A percentile compares a stretch with the other conserved stretches of the same genome.
These are phyloP conservation scores for Arbutus unedo DNA, from an alignment of 148 eudicot species.

Conservation along the genomic window DNA sequence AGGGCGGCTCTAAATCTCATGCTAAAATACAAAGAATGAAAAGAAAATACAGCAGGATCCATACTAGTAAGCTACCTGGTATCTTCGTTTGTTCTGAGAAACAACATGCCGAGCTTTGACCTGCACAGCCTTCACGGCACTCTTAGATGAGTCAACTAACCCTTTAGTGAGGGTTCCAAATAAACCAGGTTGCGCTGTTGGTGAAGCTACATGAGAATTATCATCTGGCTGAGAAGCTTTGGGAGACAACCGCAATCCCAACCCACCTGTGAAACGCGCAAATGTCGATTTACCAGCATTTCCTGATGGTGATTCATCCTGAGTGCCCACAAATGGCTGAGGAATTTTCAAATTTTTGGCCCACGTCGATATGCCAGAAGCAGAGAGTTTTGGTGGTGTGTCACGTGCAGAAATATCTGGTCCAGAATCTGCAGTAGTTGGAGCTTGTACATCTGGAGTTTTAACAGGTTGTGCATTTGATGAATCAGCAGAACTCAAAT, in stretches of 20 bases:
- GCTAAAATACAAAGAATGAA: not conserved
- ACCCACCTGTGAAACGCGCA: conserved; percentile 75
- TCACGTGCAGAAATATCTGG: conserved; percentile 34
- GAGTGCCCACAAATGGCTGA: conserved; percentile 46
- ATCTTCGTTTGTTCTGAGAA: conserved; percentile 97
- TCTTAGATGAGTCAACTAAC: conserved; percentile 84
- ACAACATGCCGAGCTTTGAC: conserved; percentile 98
- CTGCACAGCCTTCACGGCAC: conserved; percentile 88
- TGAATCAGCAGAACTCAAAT: conserved; percentile 45
- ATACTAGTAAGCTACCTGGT: conserved; percentile 50
- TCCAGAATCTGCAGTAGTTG: conserved; percentile 33
- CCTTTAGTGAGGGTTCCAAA: conserved; percentile 84
- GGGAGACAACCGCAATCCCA: conserved; percentile 72
- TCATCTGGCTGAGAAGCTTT: conserved; percentile 59
- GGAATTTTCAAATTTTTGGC: conserved; percentile 75
- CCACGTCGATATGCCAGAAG: conserved; percentile 73
- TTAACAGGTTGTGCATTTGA: conserved; percentile 28
- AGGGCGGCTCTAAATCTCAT: not conserved
- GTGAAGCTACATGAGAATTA: conserved; percentile 47
- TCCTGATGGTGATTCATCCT: conserved; percentile 54
- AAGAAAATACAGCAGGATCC: not conserved
- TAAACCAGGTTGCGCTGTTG: conserved; percentile 57
- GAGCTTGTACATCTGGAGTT: conserved; percentile 31
- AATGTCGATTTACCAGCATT: conserved; percentile 65
- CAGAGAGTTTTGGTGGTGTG: conserved; percentile 49